A percentile compares a stretch with the other conserved stretches of the same genome.
Evolutionary conservation across 2,329 filamentous ascomycete species (phyloP).

Genomic region (Cladosporium sp.): DNA sequence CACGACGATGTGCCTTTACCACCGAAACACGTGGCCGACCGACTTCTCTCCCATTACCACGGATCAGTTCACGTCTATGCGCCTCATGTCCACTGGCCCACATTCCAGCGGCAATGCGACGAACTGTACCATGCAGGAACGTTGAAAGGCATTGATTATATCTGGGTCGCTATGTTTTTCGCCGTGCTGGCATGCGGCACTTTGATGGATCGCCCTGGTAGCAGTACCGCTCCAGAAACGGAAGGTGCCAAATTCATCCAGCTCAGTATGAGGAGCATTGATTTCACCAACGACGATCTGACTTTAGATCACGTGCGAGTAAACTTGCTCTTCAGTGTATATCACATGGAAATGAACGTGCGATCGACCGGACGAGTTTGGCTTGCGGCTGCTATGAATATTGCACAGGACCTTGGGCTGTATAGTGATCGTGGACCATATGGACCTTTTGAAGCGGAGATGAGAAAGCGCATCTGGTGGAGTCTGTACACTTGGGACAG

Average conservation of each 20-base stretch:
- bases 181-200: slow-evolving; percentile 77
- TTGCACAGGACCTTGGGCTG: slow-evolving; percentile 78
- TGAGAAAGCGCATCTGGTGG: slow-evolving; percentile 90
- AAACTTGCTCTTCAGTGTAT: slow-evolving; percentile 69
- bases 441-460: slow-evolving; percentile 73
- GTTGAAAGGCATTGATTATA: slow-evolving; percentile 56
- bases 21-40: slow-evolving; percentile 63
- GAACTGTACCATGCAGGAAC: slow-evolving; percentile 65
- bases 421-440: slow-evolving; percentile 70
- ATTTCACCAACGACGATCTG: slow-evolving; percentile 77
- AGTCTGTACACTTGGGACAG: slow-evolving; percentile 85
- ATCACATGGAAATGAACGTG: slow-evolving; percentile 78
- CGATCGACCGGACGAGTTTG: slow-evolving; percentile 82
- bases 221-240: slow-evolving; percentile 48
- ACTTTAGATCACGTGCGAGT: slow-evolving; percentile 70
- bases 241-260: slow-evolving; percentile 66
- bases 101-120: slow-evolving; percentile 71
- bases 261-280: slow-evolving; percentile 62
- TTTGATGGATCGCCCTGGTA: slow-evolving; percentile 59
- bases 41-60: slow-evolving; percentile 70
- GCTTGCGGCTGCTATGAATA: slow-evolving; percentile 73
- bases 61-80: slow-evolving; percentile 72
- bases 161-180: slow-evolving; percentile 78
- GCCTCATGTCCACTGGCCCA: slow-evolving; percentile 84
- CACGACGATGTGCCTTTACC: slow-evolving; percentile 55